Evolutionary conservation across 345 rosid species (phyloP), one percentile per base, ranked within the genome.

Genomic region (Pistacia atlantica): DNA sequence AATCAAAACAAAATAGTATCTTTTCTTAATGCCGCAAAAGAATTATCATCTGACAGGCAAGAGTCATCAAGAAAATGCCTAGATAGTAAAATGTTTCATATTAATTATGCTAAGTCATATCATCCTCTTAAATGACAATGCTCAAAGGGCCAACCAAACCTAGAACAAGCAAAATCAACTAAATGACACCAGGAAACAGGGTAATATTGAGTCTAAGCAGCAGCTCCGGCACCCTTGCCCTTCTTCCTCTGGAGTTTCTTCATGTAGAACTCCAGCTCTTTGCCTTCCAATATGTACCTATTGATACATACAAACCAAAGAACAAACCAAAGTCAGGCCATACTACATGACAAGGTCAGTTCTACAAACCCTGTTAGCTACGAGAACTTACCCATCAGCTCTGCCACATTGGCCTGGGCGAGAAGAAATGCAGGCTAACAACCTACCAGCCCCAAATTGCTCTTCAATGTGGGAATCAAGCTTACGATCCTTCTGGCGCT

Each of bases 401-500:
- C 89, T 80, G 66, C 91, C 91, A 63, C 89, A 86, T 70, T 88
- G 91, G 74, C 89, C 91, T 22, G 89, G 87, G 18, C 86, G 87
- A 5, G 89, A 84, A 20, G 89, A 86, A 71, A 86, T 86, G 81
- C 86, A 86, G 70, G 91, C 89, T 82, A 84, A 67, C 85, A 86
- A 72, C 68, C 89, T 77, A 73, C 91, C 91, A 66, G 77, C 68
- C 18, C 89, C 82, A 71, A 88, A 88, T 73, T 86, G 91, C 64
- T 88, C 89, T 73, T 88, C 91, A 20, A 88, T 84, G 28, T 88
- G 91, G 14, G 80, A 18, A 45, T 88, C 91, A 37, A 88, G 87
- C 17, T 67, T 75, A 7, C 85, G 83, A 28, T 84, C 87, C 69
- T 77, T 79, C 75, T 84, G 89, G 45, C 89, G 85, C 70, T 81